A percentile compares a stretch with the other conserved stretches of the same genome.
Conservation (phyloP, 1,284 basidiomycete genomes). For the Ceratobasidium sp. region DNA sequence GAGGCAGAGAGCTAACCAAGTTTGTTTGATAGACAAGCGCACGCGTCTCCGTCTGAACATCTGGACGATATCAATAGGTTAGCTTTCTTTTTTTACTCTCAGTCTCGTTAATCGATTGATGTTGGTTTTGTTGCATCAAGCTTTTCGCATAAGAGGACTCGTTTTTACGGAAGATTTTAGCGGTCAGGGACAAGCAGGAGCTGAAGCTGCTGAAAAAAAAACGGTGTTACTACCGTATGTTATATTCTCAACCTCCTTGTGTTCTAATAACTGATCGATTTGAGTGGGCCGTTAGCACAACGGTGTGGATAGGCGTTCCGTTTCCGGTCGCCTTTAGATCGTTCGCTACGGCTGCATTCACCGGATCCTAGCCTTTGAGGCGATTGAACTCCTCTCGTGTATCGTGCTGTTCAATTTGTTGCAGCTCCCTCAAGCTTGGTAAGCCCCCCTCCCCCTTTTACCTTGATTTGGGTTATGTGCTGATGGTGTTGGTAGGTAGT, state of each 20-base stretch:
- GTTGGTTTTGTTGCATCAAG: constrained; percentile 71
- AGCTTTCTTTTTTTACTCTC: neutral
- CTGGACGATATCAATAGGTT: constrained; percentile 87
- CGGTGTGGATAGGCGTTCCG: constrained; percentile 50
- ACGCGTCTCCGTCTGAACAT: constrained; percentile 81
- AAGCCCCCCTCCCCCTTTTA: constrained; percentile 25
- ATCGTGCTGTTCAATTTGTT: constrained; percentile 94
- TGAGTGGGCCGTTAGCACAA: constrained; percentile 48
- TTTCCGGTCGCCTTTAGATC: constrained; percentile 89
- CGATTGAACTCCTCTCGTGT: constrained; percentile 94
- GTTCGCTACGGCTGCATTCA: constrained; percentile 83
- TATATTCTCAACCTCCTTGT: neutral
- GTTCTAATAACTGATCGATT: neutral
- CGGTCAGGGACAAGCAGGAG: constrained; percentile 89
- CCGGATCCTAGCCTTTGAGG: constrained; percentile 79
- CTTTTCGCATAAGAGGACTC: constrained; percentile 91
- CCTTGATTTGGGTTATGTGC: neutral
- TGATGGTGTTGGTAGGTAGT: constrained; percentile 58
- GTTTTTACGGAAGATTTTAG: constrained; percentile 79
- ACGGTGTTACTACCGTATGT: constrained; percentile 79
- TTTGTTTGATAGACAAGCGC: constrained; percentile 65
- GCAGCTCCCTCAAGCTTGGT: constrained; percentile 89
- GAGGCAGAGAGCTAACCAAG: neutral
- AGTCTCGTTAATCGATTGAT: neutral
- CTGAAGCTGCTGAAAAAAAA: constrained; percentile 83